A percentile compares a stretch with the other conserved stretches of the same genome.
These are phyloP conservation scores for Lepidium africanum DNA, from an alignment of 345 rosid species.

Conservation along the genomic window DNA sequence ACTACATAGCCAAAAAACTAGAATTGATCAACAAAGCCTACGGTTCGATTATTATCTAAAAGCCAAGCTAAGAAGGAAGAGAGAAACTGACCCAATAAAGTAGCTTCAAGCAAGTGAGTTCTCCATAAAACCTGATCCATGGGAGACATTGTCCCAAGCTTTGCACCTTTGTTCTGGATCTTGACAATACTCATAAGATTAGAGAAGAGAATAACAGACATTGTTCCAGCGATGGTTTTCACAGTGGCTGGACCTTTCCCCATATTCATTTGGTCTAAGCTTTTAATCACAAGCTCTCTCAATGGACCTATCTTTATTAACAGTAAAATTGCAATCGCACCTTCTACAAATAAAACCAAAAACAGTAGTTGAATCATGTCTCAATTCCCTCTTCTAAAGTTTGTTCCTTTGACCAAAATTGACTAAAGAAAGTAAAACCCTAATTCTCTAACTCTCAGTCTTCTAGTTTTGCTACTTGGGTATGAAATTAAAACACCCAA, in stretches of 20 bases:
- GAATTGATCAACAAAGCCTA: background rate
- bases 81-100: conserved; percentile 59
- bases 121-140: conserved; percentile 99
- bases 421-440: background rate
- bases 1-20: background rate
- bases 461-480: background rate
- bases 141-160: conserved; percentile 98
- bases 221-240: conserved; percentile 86
- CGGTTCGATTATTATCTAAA: background rate
- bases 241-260: conserved; percentile 96
- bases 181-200: conserved; percentile 78
- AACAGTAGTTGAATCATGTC: conserved; percentile 84
- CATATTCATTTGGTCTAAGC: conserved; percentile 77
- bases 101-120: conserved; percentile 95
- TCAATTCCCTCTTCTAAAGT: background rate
- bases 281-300: conserved; percentile 85
- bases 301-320: conserved; percentile 81
- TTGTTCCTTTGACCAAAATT: conserved; percentile 9
- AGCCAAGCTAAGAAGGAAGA: background rate
- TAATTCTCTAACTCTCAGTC: background rate
- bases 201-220: conserved; percentile 77
- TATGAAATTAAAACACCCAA: background rate
- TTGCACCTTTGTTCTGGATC: conserved; percentile 97
- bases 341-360: conserved; percentile 76
- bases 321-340: conserved; percentile 54